Evolutionary conservation across 176 grass and related monocot species (phyloP).

Genomic region (Coix lacrymajobi): DNA sequence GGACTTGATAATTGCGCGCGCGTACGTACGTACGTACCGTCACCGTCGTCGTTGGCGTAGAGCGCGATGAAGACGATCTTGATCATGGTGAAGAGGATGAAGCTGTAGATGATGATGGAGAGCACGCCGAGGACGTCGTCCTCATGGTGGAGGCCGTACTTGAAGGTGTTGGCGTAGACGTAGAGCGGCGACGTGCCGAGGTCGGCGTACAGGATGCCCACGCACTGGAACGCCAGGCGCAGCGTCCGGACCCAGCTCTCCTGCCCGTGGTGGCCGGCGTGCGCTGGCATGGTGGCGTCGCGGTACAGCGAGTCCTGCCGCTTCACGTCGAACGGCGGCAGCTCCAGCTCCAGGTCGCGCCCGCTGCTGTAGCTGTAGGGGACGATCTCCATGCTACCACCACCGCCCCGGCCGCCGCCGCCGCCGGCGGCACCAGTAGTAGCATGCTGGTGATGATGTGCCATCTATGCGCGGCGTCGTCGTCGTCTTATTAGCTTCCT

Average conservation of each 20-base stretch:
- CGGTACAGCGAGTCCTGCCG: conserved; percentile 51
- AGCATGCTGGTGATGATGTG: neutral
- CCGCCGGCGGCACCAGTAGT: neutral
- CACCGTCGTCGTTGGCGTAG: conserved; percentile 60
- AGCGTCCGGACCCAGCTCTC: conserved; percentile 45
- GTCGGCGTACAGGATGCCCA: conserved; percentile 62
- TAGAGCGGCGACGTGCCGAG: conserved; percentile 63
- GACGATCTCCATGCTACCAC: conserved; percentile 31
- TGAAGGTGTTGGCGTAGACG: conserved; percentile 63
- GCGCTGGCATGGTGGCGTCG: conserved; percentile 38
- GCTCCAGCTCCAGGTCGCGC: conserved; percentile 1
- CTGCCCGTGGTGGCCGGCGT: conserved; percentile 33
- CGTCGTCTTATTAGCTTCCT: neutral
- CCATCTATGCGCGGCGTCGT: neutral
- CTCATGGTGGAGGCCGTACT: conserved; percentile 9
- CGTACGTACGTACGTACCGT: conserved; percentile 48
- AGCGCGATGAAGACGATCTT: conserved; percentile 68
- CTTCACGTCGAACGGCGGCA: conserved; percentile 12
- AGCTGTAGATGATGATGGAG: conserved; percentile 63
- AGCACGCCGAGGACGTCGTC: conserved; percentile 62
- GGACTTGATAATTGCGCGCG: no score
- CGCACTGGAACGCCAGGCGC: conserved; percentile 57
- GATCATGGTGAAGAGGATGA: conserved; percentile 51
- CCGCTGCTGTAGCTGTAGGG: conserved; percentile 13
- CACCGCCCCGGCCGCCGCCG: neutral